phyloP scores from a whole-genome alignment of 345 rosid genomes.

The Nephelium lappaceum region DNA sequence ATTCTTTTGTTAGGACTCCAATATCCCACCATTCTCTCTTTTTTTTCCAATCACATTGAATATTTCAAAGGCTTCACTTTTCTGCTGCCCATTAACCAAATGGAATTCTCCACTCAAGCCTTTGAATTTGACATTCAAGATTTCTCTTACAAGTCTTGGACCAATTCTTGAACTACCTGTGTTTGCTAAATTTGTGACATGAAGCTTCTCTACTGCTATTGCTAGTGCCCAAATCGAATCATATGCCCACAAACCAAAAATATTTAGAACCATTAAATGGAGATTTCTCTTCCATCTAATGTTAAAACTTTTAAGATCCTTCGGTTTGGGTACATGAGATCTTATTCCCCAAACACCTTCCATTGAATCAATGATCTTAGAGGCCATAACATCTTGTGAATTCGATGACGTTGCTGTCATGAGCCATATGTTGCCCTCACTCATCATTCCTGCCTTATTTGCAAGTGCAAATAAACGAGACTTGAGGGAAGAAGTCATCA shows the following conservation, averaged over 20 bases:
- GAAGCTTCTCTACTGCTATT: constrained; percentile 8
- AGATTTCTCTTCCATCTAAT: constrained; percentile 11
- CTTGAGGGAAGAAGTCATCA: constrained; percentile 37
- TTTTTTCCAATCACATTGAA: constrained; percentile 41
- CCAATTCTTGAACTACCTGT: constrained; percentile 25
- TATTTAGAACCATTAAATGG: background rate
- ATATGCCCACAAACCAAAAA: constrained; percentile 27
- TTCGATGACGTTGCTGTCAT: constrained; percentile 29
- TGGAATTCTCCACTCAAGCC: constrained; percentile 21
- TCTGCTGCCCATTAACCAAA: constrained; percentile 39
- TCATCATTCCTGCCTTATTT: constrained; percentile 34
- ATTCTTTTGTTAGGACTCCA: constrained; percentile 38
- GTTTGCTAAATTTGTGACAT: constrained; percentile 10
- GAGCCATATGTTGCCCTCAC: constrained; percentile 40
- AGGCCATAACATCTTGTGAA: constrained; percentile 1
- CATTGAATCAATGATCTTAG: background rate
- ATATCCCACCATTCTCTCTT: constrained; percentile 36
- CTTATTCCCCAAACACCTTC: constrained; percentile 17
- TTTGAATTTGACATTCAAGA: constrained; percentile 8
- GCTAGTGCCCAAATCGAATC: constrained; percentile 25
- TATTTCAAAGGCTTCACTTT: constrained; percentile 42
- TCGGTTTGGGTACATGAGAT: background rate
- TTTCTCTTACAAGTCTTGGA: constrained; percentile 4
- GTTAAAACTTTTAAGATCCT: background rate
- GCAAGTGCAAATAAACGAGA: constrained; percentile 35